phyloP scores from a whole-genome alignment of 2,329 filamentous ascomycete genomes.

The Diaporthe capsici region DNA sequence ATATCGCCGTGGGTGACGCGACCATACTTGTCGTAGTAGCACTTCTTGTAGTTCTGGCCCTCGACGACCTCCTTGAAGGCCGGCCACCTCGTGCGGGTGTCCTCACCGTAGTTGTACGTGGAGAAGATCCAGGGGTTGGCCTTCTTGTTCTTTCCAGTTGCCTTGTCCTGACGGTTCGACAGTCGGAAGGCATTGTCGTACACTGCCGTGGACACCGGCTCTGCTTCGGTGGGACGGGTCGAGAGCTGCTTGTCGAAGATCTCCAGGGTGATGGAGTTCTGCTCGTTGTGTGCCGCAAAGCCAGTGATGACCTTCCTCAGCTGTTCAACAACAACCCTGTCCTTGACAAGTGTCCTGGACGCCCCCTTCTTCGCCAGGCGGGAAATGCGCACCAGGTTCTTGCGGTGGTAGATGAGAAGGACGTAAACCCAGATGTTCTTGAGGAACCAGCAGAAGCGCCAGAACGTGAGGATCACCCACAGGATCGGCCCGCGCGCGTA shows the following conservation, averaged over 20 bases:
- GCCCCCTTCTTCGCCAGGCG: conserved; percentile 52
- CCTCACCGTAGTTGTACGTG: conserved; percentile 48
- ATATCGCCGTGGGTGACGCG: conserved; percentile 51
- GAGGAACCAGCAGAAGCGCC: conserved; percentile 50
- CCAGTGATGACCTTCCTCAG: conserved; percentile 51
- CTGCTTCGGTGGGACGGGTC: conserved; percentile 43
- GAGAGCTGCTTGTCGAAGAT: conserved; percentile 49
- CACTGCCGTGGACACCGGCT: conserved; percentile 46
- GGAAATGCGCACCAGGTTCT: conserved; percentile 50
- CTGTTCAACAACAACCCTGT: conserved; percentile 50
- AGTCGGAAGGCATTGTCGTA: conserved; percentile 51
- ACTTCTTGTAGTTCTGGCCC: conserved; percentile 44
- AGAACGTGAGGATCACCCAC: conserved; percentile 48
- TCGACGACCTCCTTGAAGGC: conserved; percentile 47
- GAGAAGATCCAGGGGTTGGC: conserved; percentile 40
- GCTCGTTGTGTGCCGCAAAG: conserved; percentile 48
- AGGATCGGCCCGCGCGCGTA: conserved; percentile 46
- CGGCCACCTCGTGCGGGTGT: conserved; percentile 45
- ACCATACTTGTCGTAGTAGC: conserved; percentile 53
- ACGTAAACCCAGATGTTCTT: conserved; percentile 52
- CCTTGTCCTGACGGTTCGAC: conserved; percentile 43
- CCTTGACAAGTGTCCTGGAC: conserved; percentile 47
- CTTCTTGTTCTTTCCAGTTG: conserved; percentile 42
- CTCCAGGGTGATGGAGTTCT: conserved; percentile 47
- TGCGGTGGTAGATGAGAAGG: conserved; percentile 52